phyloP scores from a whole-genome alignment of 257 asterid species.

The Nicotiana undulata region DNA sequence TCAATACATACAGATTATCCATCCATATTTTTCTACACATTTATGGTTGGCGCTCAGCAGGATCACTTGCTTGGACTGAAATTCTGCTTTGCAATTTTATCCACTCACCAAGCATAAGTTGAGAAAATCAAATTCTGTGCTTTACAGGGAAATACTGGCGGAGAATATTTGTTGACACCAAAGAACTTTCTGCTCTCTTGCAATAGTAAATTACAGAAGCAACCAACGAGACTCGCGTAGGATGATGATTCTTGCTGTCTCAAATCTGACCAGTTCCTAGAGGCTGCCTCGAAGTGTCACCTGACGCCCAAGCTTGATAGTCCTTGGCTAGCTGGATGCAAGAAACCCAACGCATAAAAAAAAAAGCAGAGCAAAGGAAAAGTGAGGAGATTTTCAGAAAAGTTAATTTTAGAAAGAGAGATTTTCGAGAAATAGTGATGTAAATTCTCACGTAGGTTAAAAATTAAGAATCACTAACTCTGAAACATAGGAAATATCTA shows the following conservation, averaged over 20 bases:
- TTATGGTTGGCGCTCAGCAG: neutral
- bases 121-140: conserved; percentile 1
- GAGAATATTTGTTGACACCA: neutral
- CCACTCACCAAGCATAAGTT: neutral
- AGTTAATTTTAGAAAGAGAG: neutral
- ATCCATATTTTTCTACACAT: neutral
- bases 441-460: neutral
- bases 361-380: neutral
- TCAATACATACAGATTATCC: neutral
- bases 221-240: neutral
- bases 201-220: neutral
- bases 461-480: neutral
- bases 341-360: neutral
- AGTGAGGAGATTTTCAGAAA: no score
- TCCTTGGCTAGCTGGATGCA: conserved; percentile 72
- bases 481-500: neutral
- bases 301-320: conserved; percentile 93
- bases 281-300: conserved; percentile 89
- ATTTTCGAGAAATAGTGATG: neutral
- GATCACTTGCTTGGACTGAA: neutral
- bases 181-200: neutral
- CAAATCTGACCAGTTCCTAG: conserved; percentile 86
- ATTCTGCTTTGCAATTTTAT: neutral
- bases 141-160: neutral
- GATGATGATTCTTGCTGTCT: conserved; percentile 1